Conservation (phyloP, 2,329 filamentous ascomycete species). For the Uncinocarpus reesii region DNA sequence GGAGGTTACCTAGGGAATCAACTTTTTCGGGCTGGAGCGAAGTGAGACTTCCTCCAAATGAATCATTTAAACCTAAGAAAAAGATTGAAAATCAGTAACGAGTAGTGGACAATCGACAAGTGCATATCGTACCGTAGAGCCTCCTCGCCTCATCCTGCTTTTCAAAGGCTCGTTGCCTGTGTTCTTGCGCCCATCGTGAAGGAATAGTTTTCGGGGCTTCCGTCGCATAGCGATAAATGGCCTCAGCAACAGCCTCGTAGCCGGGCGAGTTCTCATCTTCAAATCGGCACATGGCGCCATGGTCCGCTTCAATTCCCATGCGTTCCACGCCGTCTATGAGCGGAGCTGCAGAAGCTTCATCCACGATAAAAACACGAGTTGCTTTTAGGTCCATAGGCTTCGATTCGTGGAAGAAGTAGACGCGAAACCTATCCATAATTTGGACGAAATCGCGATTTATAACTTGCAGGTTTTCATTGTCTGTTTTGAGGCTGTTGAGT, state of each 20-base stretch:
- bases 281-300: slow-evolving; percentile 64
- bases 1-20: slow-evolving; percentile 10
- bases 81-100: background rate
- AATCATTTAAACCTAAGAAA: slow-evolving; percentile 1
- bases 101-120: background rate
- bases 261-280: slow-evolving; percentile 54
- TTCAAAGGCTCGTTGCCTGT: slow-evolving; percentile 30
- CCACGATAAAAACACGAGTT: slow-evolving; percentile 55
- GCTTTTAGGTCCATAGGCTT: slow-evolving; percentile 60
- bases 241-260: slow-evolving; percentile 46
- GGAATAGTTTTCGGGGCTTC: slow-evolving; percentile 47
- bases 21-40: slow-evolving; percentile 7
- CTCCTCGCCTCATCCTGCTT: slow-evolving; percentile 32
- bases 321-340: slow-evolving; percentile 59
- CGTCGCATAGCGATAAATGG: slow-evolving; percentile 37
- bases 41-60: slow-evolving; percentile 3
- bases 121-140: slow-evolving; percentile 23
- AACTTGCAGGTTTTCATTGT: slow-evolving; percentile 63
- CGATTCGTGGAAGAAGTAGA: slow-evolving; percentile 69
- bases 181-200: slow-evolving; percentile 52
- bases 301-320: slow-evolving; percentile 64
- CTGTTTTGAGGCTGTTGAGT: slow-evolving; percentile 58
- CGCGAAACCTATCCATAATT: slow-evolving; percentile 58
- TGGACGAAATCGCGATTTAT: slow-evolving; percentile 65
- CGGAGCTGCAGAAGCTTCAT: slow-evolving; percentile 58